Conservation (phyloP, 176 grass and related monocot genomes). For the Chloris gayana region DNA sequence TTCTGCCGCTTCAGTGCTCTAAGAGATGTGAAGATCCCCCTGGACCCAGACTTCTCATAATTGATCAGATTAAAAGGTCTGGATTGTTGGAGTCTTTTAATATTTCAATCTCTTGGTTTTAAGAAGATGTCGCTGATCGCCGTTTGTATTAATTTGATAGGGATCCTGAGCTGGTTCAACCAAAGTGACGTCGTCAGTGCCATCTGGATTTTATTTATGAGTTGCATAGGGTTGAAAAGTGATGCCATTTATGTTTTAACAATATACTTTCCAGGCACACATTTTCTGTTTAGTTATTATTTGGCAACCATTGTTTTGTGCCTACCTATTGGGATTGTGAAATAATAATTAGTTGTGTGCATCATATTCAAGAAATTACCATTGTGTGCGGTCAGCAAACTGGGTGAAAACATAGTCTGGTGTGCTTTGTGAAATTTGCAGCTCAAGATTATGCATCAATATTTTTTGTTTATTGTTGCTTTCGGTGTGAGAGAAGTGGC, state of each 20-base stretch:
- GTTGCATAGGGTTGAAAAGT: conserved; percentile 18
- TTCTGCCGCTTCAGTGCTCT: conserved; percentile 63
- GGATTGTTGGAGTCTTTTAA: conserved; percentile 20
- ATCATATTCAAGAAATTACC: background rate
- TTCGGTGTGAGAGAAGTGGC: background rate
- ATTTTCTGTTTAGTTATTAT: conserved; percentile 26
- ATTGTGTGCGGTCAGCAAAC: background rate
- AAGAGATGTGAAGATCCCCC: conserved; percentile 89
- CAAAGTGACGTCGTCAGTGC: conserved; percentile 32
- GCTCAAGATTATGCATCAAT: background rate
- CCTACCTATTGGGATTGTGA: conserved; percentile 13
- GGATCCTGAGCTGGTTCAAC: conserved; percentile 51
- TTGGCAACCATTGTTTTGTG: background rate
- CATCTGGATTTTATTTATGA: conserved; percentile 7
- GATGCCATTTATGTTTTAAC: conserved; percentile 26
- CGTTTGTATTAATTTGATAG: conserved; percentile 35
- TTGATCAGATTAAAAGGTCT: conserved; percentile 92
- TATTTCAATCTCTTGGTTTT: conserved; percentile 14
- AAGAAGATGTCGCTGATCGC: background rate
- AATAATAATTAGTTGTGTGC: conserved; percentile 21
- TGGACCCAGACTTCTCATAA: conserved; percentile 87
- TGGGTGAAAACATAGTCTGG: background rate
- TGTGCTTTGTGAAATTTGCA: background rate
- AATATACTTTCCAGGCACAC: conserved; percentile 21
- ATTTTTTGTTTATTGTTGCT: background rate